phyloP scores from a whole-genome alignment of 1,139 yeast species.

The Blastobotrys raffinosifermentans region DNA sequence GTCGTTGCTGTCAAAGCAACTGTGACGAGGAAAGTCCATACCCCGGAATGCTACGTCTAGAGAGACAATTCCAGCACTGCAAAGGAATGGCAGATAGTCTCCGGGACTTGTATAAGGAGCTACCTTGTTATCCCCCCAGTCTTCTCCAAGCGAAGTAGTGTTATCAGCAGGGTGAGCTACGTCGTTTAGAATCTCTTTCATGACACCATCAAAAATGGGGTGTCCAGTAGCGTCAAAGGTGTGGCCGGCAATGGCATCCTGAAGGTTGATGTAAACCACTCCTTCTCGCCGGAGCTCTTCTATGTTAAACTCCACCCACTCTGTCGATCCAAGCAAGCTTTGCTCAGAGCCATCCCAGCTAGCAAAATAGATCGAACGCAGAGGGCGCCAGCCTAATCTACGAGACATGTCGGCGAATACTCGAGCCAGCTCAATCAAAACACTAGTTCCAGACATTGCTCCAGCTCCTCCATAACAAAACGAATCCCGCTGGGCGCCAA shows the following conservation, averaged over 20 bases:
- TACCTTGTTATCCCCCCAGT: slow-evolving; percentile 18
- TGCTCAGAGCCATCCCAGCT: slow-evolving; percentile 85
- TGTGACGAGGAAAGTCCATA: slow-evolving; percentile 45
- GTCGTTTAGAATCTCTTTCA: slow-evolving; percentile 39
- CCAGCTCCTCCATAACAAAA: slow-evolving; percentile 68
- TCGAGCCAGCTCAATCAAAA: slow-evolving; percentile 65
- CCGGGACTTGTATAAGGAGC: slow-evolving; percentile 32
- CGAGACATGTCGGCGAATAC: slow-evolving; percentile 62
- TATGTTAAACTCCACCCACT: slow-evolving; percentile 60
- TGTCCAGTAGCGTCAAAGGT: slow-evolving; percentile 54
- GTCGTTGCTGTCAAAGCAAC: slow-evolving; percentile 64
- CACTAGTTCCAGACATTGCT: slow-evolving; percentile 71
- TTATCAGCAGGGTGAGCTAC: slow-evolving; percentile 35
- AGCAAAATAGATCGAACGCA: slow-evolving; percentile 73
- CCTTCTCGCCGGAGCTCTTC: slow-evolving; percentile 55
- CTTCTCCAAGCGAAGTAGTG: slow-evolving; percentile 18
- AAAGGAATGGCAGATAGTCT: slow-evolving; percentile 64
- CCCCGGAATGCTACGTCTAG: slow-evolving; percentile 48
- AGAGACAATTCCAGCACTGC: slow-evolving; percentile 64
- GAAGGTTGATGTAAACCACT: slow-evolving; percentile 69
- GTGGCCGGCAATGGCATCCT: slow-evolving; percentile 65
- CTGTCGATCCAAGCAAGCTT: slow-evolving; percentile 79
- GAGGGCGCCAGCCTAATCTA: slow-evolving; percentile 72
- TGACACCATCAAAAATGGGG: slow-evolving; percentile 52
- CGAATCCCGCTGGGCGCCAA: slow-evolving; percentile 84